Conservation (phyloP, 2,329 filamentous ascomycete species). For the Alternaria solani region DNA sequence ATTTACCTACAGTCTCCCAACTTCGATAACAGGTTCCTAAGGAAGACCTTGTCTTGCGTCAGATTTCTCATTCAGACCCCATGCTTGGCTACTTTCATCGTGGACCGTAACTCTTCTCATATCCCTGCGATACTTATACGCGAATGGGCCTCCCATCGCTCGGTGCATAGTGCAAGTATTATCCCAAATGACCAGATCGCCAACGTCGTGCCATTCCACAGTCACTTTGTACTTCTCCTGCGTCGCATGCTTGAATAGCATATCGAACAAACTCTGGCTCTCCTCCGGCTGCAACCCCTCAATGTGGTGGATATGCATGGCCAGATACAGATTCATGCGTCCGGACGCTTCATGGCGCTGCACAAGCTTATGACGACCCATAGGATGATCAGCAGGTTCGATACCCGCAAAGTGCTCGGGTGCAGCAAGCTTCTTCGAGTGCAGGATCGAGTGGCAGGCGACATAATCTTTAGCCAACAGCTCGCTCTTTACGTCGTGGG, state of each 20-base stretch:
- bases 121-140: not conserved
- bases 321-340: slow-evolving; percentile 60
- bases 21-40: not conserved
- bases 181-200: not conserved
- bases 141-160: not conserved
- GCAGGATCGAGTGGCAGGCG: not conserved
- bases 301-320: not conserved
- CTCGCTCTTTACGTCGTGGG: not conserved
- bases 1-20: not conserved
- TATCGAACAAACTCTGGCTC: not conserved
- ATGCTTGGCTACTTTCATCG: not conserved
- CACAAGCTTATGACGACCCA: slow-evolving; percentile 58
- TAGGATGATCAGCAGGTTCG: slow-evolving; percentile 50
- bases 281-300: not conserved
- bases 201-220: not conserved
- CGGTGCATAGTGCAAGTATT: not conserved
- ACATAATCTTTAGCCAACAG: not conserved
- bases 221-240: not conserved
- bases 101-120: not conserved
- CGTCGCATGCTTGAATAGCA: not conserved
- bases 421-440: slow-evolving; percentile 22
- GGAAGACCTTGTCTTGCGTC: not conserved
- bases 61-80: not conserved
- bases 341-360: slow-evolving; percentile 63
- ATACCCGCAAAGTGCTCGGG: slow-evolving; percentile 60